Conservation (phyloP, 345 rosid species). For the Bruguiera parviflora region DNA sequence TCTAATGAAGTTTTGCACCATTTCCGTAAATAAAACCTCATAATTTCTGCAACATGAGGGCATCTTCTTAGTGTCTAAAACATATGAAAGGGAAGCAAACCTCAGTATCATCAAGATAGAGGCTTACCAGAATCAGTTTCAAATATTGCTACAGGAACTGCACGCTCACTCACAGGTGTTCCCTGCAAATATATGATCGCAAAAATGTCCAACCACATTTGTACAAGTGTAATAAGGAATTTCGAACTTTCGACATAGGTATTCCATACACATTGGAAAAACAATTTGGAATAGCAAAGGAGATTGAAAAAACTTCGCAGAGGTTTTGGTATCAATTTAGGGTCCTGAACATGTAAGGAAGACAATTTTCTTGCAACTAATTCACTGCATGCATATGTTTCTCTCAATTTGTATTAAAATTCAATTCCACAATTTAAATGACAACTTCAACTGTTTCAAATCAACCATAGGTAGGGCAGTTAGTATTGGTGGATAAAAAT, state of each 20-base stretch:
- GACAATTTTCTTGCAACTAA: no score
- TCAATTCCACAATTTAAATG: no score
- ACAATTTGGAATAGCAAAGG: not conserved
- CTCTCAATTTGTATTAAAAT: no score
- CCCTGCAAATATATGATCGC: constrained; percentile 50
- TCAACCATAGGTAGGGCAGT: no score
- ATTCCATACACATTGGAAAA: not conserved
- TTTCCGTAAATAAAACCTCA: constrained; percentile 68
- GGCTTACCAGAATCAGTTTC: constrained; percentile 73
- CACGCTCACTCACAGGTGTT: constrained; percentile 95
- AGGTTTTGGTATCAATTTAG: no score
- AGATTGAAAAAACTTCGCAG: not conserved
- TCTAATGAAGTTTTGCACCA: constrained; percentile 90
- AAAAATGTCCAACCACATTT: constrained; percentile 12
- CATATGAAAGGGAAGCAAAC: not conserved
- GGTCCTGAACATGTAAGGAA: no score
- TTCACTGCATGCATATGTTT: no score
- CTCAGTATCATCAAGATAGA: constrained; percentile 21
- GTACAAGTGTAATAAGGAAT: constrained; percentile 1
- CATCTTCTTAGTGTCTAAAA: constrained; percentile 17
- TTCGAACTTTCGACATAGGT: constrained; percentile 8
- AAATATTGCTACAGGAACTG: constrained; percentile 97
- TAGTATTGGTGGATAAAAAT: not conserved
- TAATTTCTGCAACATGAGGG: constrained; percentile 53
- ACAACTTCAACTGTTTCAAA: no score